Conservation (phyloP, 1,284 basidiomycete genomes). For the Apiotrichum porosum region DNA sequence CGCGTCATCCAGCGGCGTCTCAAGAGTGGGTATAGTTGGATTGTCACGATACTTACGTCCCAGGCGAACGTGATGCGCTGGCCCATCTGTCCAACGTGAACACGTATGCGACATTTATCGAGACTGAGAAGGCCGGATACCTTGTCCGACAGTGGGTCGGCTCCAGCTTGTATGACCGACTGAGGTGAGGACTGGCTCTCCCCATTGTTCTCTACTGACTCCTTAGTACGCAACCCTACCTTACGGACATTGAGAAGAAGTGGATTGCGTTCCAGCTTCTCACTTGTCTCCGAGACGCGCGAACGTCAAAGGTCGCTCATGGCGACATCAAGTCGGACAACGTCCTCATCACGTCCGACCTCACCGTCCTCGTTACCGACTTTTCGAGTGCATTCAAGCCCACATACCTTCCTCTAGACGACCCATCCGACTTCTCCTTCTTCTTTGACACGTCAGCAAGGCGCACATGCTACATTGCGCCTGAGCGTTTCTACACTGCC, state of each 20-base stretch:
- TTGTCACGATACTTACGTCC: slow-evolving; percentile 6
- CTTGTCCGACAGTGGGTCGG: slow-evolving; percentile 92
- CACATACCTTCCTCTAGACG: slow-evolving; percentile 88
- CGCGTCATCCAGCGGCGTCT: slow-evolving; percentile 63
- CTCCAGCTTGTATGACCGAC: slow-evolving; percentile 92
- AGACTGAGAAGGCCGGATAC: slow-evolving; percentile 95
- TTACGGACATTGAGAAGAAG: slow-evolving; percentile 87
- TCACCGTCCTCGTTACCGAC: slow-evolving; percentile 92
- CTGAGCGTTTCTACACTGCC: slow-evolving; percentile 87
- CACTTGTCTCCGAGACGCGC: slow-evolving; percentile 74
- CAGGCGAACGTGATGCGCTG: slow-evolving; percentile 79
- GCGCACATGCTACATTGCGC: slow-evolving; percentile 92
- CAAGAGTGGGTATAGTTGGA: slow-evolving; percentile 54
- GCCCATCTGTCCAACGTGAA: slow-evolving; percentile 82
- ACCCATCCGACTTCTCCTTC: slow-evolving; percentile 96
- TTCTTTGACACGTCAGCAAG: slow-evolving; percentile 94
- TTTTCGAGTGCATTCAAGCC: slow-evolving; percentile 94
- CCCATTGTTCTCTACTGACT: not conserved
- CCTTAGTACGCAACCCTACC: slow-evolving; percentile 85
- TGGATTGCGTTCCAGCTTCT: slow-evolving; percentile 97
- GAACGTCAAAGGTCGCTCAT: slow-evolving; percentile 74
- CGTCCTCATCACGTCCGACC: slow-evolving; percentile 91
- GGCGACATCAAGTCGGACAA: slow-evolving; percentile 99
- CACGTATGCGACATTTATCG: slow-evolving; percentile 82
- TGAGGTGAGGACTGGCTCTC: slow-evolving; percentile 62